These are phyloP conservation scores for Nakazawaea peltata DNA, from an alignment of 805 yeast genomes.

Conservation along the genomic window DNA sequence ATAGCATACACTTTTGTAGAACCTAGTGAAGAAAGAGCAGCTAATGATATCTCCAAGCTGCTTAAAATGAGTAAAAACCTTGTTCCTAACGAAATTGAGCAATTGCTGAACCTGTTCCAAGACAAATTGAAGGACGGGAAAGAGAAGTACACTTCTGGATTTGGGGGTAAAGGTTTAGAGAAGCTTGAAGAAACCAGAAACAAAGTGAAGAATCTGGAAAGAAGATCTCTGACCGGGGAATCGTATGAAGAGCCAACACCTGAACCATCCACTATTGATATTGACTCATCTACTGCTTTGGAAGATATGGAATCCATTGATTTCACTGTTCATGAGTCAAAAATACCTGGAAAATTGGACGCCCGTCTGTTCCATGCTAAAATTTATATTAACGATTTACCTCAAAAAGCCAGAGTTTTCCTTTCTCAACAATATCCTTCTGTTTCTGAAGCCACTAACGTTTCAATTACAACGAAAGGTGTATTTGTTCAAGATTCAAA, in stretches of 20 bases:
- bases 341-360: slow-evolving; percentile 10
- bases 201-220: slow-evolving; percentile 39
- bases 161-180: slow-evolving; percentile 89
- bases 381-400: slow-evolving; percentile 75
- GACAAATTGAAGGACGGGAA: slow-evolving; percentile 61
- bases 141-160: slow-evolving; percentile 60
- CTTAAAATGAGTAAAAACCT: slow-evolving; percentile 47
- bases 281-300: slow-evolving; percentile 17
- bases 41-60: slow-evolving; percentile 64
- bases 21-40: slow-evolving; percentile 51
- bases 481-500: slow-evolving; percentile 55
- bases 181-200: slow-evolving; percentile 60
- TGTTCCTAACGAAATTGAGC: slow-evolving; percentile 41
- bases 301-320: slow-evolving; percentile 12
- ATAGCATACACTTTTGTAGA: slow-evolving; percentile 63
- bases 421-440: slow-evolving; percentile 56
- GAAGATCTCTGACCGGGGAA: slow-evolving; percentile 24
- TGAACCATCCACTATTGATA: no score
- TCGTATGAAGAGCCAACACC: slow-evolving; percentile 15
- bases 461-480: slow-evolving; percentile 80
- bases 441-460: slow-evolving; percentile 64
- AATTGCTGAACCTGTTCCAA: slow-evolving; percentile 47
- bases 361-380: slow-evolving; percentile 47
- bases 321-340: slow-evolving; percentile 5
- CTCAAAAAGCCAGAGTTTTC: slow-evolving; percentile 73